Conservation (phyloP, 805 yeast species). For the Hanseniaspora clermontiae region DNA sequence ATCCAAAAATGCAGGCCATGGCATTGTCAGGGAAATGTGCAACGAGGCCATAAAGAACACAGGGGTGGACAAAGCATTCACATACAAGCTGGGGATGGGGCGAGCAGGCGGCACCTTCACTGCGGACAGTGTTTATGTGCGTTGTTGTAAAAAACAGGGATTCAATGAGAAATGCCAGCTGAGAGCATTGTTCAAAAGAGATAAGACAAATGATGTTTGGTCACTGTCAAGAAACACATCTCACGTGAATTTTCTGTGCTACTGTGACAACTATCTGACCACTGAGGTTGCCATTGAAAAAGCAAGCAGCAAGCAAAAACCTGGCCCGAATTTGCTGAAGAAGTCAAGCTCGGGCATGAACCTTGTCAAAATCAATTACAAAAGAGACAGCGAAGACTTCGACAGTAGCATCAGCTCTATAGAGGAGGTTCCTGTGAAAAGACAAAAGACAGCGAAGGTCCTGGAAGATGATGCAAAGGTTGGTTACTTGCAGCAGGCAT, state of each 20-base stretch:
- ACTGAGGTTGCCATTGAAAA: neutral
- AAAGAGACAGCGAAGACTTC: neutral
- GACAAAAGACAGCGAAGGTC: neutral
- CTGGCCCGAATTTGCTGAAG: neutral
- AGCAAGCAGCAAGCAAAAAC: neutral
- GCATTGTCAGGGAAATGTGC: neutral
- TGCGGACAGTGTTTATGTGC: slow-evolving; percentile 4
- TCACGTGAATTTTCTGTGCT: neutral
- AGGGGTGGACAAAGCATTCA: slow-evolving; percentile 1
- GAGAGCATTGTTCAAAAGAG: slow-evolving; percentile 4
- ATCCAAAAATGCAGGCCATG: neutral
- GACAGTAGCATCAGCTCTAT: neutral
- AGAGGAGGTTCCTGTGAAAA: neutral
- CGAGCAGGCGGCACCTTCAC: neutral
- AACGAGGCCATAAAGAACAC: neutral
- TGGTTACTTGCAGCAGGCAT: neutral
- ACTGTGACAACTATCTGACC: slow-evolving; percentile 1
- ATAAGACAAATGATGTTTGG: slow-evolving; percentile 1
- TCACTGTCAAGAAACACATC: neutral
- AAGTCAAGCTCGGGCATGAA: neutral
- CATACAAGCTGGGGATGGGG: slow-evolving; percentile 7
- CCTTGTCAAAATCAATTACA: neutral
- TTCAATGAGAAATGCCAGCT: neutral
- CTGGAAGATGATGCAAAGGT: neutral
- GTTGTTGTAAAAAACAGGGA: slow-evolving; percentile 1